Percentiles rank a stretch among this genome's conserved stretches.
These are phyloP conservation scores for Penicillium expansum DNA, from an alignment of 2,329 filamentous ascomycete species.

Conservation along the genomic window DNA sequence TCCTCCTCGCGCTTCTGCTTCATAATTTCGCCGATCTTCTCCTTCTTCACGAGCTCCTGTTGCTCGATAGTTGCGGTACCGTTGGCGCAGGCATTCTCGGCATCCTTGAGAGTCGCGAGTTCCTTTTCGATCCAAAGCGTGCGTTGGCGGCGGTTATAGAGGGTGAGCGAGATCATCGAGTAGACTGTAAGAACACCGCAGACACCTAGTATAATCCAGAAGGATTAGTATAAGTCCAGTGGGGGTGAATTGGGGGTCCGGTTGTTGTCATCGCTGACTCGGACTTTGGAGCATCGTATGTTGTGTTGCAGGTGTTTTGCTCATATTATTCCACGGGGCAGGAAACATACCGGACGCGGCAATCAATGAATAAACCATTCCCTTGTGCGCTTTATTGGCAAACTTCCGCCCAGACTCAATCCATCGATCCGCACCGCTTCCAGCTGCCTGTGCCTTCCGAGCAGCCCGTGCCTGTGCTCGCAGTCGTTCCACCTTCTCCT, in stretches of 20 bases:
- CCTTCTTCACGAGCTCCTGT: constrained; percentile 45
- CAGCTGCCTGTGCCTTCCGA: constrained; percentile 57
- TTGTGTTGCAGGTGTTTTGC: not conserved
- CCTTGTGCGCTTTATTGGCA: constrained; percentile 61
- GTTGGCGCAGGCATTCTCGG: constrained; percentile 41
- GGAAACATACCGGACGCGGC: constrained; percentile 56
- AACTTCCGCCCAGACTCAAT: constrained; percentile 54
- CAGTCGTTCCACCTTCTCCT: constrained; percentile 66
- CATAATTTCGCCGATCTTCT: constrained; percentile 44
- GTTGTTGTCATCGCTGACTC: not conserved
- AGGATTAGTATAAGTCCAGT: not conserved
- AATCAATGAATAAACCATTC: constrained; percentile 59
- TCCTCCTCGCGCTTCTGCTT: constrained; percentile 41
- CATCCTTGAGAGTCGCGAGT: constrained; percentile 42
- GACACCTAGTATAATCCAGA: constrained; percentile 47
- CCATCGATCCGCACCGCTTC: constrained; percentile 53
- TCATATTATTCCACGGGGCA: not conserved
- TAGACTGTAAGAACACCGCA: constrained; percentile 61
- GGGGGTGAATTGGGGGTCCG: not conserved
- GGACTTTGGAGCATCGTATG: not conserved
- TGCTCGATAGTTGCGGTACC: constrained; percentile 43
- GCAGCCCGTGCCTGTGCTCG: constrained; percentile 67
- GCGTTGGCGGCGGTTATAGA: constrained; percentile 65
- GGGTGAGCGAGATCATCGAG: constrained; percentile 63
- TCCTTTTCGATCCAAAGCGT: constrained; percentile 59